Evolutionary conservation across 2,329 filamentous ascomycete species (phyloP).

Genomic region (Penicillium sp.): DNA sequence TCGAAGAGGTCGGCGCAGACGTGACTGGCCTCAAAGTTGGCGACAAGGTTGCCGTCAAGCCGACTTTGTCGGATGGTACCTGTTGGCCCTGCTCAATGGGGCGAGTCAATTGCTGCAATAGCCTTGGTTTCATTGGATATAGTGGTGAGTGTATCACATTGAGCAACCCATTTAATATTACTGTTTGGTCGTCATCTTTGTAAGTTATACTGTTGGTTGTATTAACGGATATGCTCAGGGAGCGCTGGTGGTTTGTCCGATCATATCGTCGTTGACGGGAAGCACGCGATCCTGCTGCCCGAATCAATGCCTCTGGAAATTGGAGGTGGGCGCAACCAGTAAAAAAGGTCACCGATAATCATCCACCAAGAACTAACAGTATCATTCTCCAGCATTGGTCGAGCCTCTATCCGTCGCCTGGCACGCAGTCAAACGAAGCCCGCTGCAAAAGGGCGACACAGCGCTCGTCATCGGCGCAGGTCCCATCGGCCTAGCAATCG

Average conservation of each 20-base stretch:
- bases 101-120: constrained; percentile 61
- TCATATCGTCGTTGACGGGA: constrained; percentile 23
- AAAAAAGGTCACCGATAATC: constrained; percentile 4
- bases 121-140: constrained; percentile 56
- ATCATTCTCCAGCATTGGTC: constrained; percentile 52
- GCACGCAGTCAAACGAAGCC: constrained; percentile 60
- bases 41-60: constrained; percentile 62
- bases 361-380: constrained; percentile 10
- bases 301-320: constrained; percentile 27
- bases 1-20: constrained; percentile 58
- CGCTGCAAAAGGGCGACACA: constrained; percentile 49
- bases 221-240: constrained; percentile 15
- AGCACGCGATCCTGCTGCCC: constrained; percentile 19
- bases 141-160: constrained; percentile 46
- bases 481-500: constrained; percentile 63
- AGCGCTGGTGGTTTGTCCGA: constrained; percentile 34
- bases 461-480: constrained; percentile 63
- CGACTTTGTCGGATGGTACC: constrained; percentile 59
- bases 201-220: no score
- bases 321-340: neutral
- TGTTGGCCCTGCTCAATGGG: constrained; percentile 58
- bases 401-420: constrained; percentile 66
- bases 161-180: no score
- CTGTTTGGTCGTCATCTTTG: neutral
- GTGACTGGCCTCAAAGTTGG: constrained; percentile 53